A percentile compares a stretch with the other conserved stretches of the same genome.
Evolutionary conservation across 306 rosid genomes (phyloP).

Genomic region (Cucurbita ficifolia): DNA sequence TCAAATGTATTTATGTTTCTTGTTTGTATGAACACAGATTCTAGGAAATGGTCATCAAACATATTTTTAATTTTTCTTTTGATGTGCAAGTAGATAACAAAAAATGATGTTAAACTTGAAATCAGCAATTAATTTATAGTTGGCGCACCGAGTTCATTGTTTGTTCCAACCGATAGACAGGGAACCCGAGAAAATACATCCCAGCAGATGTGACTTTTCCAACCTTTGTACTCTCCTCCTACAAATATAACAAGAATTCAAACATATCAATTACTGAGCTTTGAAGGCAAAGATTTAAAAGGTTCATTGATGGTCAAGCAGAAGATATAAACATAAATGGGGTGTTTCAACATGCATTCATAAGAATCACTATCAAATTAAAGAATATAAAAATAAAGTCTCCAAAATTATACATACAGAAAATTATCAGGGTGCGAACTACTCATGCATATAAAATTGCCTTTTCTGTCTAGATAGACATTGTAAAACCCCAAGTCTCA

Average conservation of each 20-base stretch:
- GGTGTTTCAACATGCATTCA: neutral
- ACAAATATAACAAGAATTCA: slow-evolving; percentile 14
- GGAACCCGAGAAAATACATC: slow-evolving; percentile 96
- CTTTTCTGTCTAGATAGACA: neutral
- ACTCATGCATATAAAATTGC: neutral
- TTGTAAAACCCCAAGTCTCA: neutral
- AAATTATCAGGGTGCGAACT: neutral
- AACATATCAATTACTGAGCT: slow-evolving; percentile 6
- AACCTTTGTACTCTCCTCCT: slow-evolving; percentile 88
- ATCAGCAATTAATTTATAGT: slow-evolving; percentile 1
- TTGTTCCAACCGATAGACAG: slow-evolving; percentile 86
- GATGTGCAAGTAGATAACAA: slow-evolving; percentile 1
- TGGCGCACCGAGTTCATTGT: slow-evolving; percentile 64
- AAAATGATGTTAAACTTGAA: neutral
- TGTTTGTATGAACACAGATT: neutral
- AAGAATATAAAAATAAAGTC: neutral
- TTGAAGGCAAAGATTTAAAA: neutral
- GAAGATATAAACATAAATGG: neutral
- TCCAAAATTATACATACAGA: neutral
- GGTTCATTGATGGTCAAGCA: neutral
- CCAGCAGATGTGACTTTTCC: slow-evolving; percentile 92
- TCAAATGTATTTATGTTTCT: neutral
- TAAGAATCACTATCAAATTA: neutral
- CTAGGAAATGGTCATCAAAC: neutral
- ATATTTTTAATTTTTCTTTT: neutral